Evolutionary conservation across 1,139 yeast species (phyloP).

Genomic region (Blastobotrys niveus): DNA sequence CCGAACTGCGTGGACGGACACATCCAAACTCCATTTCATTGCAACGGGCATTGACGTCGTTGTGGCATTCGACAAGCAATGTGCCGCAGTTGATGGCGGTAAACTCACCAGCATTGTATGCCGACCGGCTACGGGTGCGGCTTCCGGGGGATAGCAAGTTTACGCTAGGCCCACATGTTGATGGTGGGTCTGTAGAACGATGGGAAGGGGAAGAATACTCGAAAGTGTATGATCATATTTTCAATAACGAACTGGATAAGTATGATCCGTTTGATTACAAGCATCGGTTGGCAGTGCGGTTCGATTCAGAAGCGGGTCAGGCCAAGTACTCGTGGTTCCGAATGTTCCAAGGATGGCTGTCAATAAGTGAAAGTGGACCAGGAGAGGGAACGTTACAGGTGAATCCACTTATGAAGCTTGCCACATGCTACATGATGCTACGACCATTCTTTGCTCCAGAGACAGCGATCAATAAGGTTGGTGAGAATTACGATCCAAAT

Average conservation of each 20-base stretch:
- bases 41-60: constrained; percentile 34
- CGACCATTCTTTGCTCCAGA: constrained; percentile 42
- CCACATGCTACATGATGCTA: constrained; percentile 43
- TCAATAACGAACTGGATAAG: constrained; percentile 45
- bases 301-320: constrained; percentile 38
- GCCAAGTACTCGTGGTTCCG: constrained; percentile 40
- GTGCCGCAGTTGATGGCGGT: constrained; percentile 28
- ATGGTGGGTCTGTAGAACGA: constrained; percentile 45
- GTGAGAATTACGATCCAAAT: constrained; percentile 19
- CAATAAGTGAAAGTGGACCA: constrained; percentile 38
- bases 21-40: constrained; percentile 38
- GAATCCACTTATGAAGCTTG: constrained; percentile 34
- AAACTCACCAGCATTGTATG: constrained; percentile 42
- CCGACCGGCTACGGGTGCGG: constrained; percentile 49
- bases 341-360: constrained; percentile 48
- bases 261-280: constrained; percentile 43
- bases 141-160: constrained; percentile 39
- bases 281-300: constrained; percentile 37
- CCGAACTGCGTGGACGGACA: constrained; percentile 42
- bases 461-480: constrained; percentile 20
- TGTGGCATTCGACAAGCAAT: constrained; percentile 31
- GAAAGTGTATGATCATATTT: constrained; percentile 37
- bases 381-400: constrained; percentile 44
- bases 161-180: constrained; percentile 42
- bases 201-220: constrained; percentile 43